Conservation (phyloP, 331 rosid genomes). For the Spiraea crenata region DNA sequence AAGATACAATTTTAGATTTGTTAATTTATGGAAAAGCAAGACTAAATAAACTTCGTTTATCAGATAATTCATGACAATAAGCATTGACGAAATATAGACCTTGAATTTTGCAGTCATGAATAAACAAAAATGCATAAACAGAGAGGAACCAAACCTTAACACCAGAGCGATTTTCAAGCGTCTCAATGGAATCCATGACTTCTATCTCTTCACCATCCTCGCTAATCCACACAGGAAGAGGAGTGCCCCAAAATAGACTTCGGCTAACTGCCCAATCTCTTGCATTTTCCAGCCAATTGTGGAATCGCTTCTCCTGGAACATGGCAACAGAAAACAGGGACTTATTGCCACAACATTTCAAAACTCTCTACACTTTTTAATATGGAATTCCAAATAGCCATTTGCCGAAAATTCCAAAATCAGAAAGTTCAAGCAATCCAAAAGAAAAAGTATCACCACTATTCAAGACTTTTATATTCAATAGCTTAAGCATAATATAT, state of each 20-base stretch:
- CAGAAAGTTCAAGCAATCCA: not conserved
- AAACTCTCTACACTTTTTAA: not conserved
- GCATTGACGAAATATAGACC: not conserved
- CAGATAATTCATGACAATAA: not conserved
- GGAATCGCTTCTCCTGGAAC: slow-evolving; percentile 85
- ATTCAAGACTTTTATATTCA: not conserved
- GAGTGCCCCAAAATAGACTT: slow-evolving; percentile 99
- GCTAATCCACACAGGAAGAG: slow-evolving; percentile 93
- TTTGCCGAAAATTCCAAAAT: not conserved
- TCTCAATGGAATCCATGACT: slow-evolving; percentile 83
- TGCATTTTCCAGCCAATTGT: slow-evolving; percentile 99
- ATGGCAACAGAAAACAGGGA: slow-evolving; percentile 15
- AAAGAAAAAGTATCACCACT: not conserved
- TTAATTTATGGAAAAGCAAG: not conserved
- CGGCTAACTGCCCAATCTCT: slow-evolving; percentile 99
- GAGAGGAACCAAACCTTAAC: slow-evolving; percentile 56
- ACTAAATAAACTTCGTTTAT: not conserved
- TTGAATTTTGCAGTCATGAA: not conserved
- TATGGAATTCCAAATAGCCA: not conserved
- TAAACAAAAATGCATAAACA: not conserved
- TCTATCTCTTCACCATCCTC: slow-evolving; percentile 78
- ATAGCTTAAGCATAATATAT: not conserved
- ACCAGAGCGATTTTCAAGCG: slow-evolving; percentile 87
- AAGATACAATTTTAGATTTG: slow-evolving; percentile 4
- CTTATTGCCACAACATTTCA: not conserved